Percentiles rank a stretch among this genome's conserved stretches.
These are phyloP conservation scores for Lactarius psammicola DNA, from an alignment of 768 basidiomycete genomes.

Conservation along the genomic window DNA sequence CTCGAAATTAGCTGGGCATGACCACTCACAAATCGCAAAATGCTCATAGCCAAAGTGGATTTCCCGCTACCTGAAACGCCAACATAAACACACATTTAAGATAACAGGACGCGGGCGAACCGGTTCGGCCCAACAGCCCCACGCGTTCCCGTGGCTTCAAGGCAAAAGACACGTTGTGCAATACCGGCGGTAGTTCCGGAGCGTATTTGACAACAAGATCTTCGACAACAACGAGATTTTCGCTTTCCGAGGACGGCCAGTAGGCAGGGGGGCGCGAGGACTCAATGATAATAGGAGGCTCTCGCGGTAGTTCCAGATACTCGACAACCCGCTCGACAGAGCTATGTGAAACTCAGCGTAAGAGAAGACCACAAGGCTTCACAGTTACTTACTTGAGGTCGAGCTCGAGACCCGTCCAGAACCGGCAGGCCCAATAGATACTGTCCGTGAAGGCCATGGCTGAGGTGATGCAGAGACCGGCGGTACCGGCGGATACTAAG, in stretches of 20 bases:
- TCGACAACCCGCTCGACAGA: slow-evolving; percentile 90
- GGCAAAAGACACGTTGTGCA: slow-evolving; percentile 72
- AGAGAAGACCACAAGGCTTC: slow-evolving; percentile 15
- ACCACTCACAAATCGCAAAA: slow-evolving; percentile 70
- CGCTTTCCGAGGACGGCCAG: slow-evolving; percentile 78
- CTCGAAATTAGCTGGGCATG: background rate
- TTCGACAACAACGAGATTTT: slow-evolving; percentile 63
- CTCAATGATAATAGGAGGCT: slow-evolving; percentile 76
- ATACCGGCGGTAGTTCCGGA: slow-evolving; percentile 77
- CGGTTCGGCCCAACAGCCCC: slow-evolving; percentile 79
- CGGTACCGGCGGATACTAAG: slow-evolving; percentile 56
- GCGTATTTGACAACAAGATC: slow-evolving; percentile 80
- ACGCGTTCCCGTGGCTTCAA: slow-evolving; percentile 71
- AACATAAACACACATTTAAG: slow-evolving; percentile 10
- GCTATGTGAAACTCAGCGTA: slow-evolving; percentile 38
- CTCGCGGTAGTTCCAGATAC: slow-evolving; percentile 87
- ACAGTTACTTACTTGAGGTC: slow-evolving; percentile 62
- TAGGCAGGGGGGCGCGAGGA: slow-evolving; percentile 80
- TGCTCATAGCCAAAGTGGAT: slow-evolving; percentile 81
- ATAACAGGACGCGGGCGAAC: slow-evolving; percentile 32
- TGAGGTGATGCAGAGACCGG: slow-evolving; percentile 74
- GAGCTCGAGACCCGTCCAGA: slow-evolving; percentile 60
- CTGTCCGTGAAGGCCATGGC: slow-evolving; percentile 59
- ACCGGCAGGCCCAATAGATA: slow-evolving; percentile 51
- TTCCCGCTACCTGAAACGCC: slow-evolving; percentile 62